Percentiles rank a stretch among this genome's conserved stretches.
These are phyloP conservation scores for Rickenella mellea DNA, from an alignment of 768 basidiomycete species.

Conservation along the genomic window DNA sequence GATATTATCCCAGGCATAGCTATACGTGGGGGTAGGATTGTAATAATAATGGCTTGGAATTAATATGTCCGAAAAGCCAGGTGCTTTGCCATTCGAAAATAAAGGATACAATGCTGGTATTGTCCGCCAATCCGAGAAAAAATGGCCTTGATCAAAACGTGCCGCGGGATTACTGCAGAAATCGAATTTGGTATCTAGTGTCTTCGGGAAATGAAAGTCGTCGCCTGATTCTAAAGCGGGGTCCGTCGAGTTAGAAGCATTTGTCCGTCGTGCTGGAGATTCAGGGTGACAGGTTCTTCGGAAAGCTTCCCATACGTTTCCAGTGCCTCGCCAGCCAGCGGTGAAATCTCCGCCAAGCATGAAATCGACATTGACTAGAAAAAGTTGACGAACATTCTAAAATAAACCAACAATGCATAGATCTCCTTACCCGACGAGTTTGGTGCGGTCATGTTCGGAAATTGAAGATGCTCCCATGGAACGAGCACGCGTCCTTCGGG, in stretches of 20 bases:
- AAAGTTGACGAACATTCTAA: too few species aligned
- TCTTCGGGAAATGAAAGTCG: slow-evolving; percentile 55
- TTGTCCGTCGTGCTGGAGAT: slow-evolving; percentile 59
- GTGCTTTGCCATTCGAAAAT: slow-evolving; percentile 83
- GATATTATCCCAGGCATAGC: slow-evolving; percentile 84
- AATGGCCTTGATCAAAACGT: slow-evolving; percentile 85
- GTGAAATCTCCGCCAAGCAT: slow-evolving; percentile 55
- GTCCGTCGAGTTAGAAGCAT: slow-evolving; percentile 13
- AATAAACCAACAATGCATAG: too few species aligned
- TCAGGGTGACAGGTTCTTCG: slow-evolving; percentile 79
- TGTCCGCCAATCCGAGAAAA: slow-evolving; percentile 94
- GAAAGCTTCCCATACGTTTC: slow-evolving; percentile 91
- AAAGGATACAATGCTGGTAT: slow-evolving; percentile 86
- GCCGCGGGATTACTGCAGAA: slow-evolving; percentile 79
- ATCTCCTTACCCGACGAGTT: slow-evolving; percentile 9
- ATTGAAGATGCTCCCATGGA: slow-evolving; percentile 32
- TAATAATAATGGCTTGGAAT: slow-evolving; percentile 98
- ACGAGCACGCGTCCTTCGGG: slow-evolving; percentile 40
- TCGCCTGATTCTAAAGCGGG: slow-evolving; percentile 26
- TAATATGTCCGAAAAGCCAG: slow-evolving; percentile 81
- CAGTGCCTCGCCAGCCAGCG: slow-evolving; percentile 78
- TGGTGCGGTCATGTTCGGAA: slow-evolving; percentile 26
- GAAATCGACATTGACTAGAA: slow-evolving; percentile 37
- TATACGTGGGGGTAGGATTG: slow-evolving; percentile 69
- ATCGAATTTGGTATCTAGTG: slow-evolving; percentile 57